Evolutionary conservation across 805 yeast genomes (phyloP).

Genomic region (Cyberlindnera xylosilytica): DNA sequence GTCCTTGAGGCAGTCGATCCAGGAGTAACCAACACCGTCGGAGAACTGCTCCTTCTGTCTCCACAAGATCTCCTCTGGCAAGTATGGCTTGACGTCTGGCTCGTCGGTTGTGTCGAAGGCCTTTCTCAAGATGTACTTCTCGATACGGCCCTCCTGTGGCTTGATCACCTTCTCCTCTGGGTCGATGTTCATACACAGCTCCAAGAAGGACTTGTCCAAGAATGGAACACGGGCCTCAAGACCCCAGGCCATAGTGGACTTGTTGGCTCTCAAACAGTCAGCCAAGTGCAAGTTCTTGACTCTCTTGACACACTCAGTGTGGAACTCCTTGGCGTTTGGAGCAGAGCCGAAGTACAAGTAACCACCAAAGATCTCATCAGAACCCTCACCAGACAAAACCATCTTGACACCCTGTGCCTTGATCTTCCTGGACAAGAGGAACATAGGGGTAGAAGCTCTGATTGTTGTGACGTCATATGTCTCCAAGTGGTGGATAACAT

Average conservation of each 20-base stretch:
- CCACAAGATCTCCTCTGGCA: constrained; percentile 96
- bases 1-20: constrained; percentile 98
- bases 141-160: constrained; percentile 71
- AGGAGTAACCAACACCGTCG: constrained; percentile 99
- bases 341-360: constrained; percentile 97
- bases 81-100: constrained; percentile 73
- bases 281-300: constrained; percentile 96
- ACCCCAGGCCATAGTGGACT: constrained; percentile 99
- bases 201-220: constrained; percentile 90
- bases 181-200: constrained; percentile 89
- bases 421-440: constrained; percentile 90
- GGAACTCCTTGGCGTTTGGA: constrained; percentile 91
- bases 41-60: constrained; percentile 99
- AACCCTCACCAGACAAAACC: constrained; percentile 99
- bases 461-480: constrained; percentile 98
- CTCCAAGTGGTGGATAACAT: constrained; percentile 93
- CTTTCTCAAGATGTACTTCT: constrained; percentile 94
- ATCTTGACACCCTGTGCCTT: constrained; percentile 99
- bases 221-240: constrained; percentile 99
- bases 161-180: constrained; percentile 89
- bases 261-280: constrained; percentile 98
- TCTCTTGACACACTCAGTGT: constrained; percentile 90
- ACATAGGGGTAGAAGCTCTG: constrained; percentile 99
- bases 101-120: constrained; percentile 94
- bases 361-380: constrained; percentile 99